These are phyloP conservation scores for Hygrophorus russula DNA, from an alignment of 768 basidiomycete species.

Conservation along the genomic window DNA sequence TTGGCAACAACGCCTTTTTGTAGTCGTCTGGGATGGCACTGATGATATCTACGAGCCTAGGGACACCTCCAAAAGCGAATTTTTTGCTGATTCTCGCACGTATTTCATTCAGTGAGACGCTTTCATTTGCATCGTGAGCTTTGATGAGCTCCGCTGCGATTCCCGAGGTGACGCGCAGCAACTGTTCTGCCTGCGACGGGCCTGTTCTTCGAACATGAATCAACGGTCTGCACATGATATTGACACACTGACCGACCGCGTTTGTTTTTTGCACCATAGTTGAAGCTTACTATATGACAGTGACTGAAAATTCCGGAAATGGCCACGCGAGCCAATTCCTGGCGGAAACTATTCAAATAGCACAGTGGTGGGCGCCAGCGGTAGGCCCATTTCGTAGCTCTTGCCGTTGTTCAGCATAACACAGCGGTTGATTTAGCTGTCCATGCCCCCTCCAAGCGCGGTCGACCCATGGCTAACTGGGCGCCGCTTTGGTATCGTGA, in stretches of 20 bases:
- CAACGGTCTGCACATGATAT: neutral
- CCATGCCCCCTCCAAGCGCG: slow-evolving; percentile 67
- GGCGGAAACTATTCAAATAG: too few species aligned
- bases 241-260: neutral
- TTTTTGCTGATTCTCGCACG: slow-evolving; percentile 87
- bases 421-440: too few species aligned
- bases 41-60: slow-evolving; percentile 93
- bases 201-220: slow-evolving; percentile 24
- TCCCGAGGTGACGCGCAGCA: slow-evolving; percentile 85
- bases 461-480: slow-evolving; percentile 67
- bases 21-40: slow-evolving; percentile 97
- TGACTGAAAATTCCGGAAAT: too few species aligned
- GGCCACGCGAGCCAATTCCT: too few species aligned
- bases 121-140: slow-evolving; percentile 66
- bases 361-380: too few species aligned
- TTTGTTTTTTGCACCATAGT: neutral
- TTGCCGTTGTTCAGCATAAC: too few species aligned
- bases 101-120: slow-evolving; percentile 80
- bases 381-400: too few species aligned
- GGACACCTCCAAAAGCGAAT: slow-evolving; percentile 75
- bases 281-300: neutral
- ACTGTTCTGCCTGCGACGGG: slow-evolving; percentile 81
- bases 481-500: slow-evolving; percentile 85
- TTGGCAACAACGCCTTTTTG: slow-evolving; percentile 83
- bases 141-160: slow-evolving; percentile 92